Evolutionary conservation across 306 rosid genomes (phyloP).

Genomic region (Betula pendula): DNA sequence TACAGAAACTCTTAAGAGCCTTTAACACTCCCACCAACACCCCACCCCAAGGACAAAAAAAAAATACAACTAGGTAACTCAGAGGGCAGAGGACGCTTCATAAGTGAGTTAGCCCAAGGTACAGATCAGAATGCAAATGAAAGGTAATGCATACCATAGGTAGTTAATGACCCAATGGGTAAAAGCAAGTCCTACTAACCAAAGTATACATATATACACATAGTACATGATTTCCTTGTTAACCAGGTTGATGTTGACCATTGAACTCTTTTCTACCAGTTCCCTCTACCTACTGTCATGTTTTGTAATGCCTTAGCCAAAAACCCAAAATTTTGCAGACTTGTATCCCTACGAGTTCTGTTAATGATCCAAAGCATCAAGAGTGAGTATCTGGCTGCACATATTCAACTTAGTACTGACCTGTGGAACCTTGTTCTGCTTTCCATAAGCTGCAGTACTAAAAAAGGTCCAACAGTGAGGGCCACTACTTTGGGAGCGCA

Average conservation of each 20-base stretch:
- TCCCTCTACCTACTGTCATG: background rate
- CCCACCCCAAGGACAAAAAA: background rate
- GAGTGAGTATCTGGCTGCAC: background rate
- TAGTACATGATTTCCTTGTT: background rate
- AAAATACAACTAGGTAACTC: background rate
- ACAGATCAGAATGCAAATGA: background rate
- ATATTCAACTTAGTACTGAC: constrained; percentile 32
- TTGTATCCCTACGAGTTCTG: background rate
- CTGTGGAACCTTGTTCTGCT: constrained; percentile 93
- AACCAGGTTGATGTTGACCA: background rate
- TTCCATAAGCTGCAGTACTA: constrained; percentile 80
- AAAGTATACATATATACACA: background rate
- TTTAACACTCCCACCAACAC: background rate
- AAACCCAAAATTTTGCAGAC: background rate
- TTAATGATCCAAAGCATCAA: background rate
- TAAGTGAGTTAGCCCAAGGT: background rate
- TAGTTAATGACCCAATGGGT: background rate
- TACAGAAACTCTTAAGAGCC: background rate
- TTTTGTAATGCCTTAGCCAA: background rate
- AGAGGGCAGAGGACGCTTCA: background rate
- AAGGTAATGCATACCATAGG: background rate
- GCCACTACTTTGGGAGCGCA: constrained; percentile 47
- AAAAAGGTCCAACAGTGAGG: constrained; percentile 94
- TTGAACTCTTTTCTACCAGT: background rate
- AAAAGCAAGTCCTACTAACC: background rate